These are phyloP conservation scores for Singerocomus inundabilis DNA, from an alignment of 1,284 basidiomycete species.

Conservation along the genomic window DNA sequence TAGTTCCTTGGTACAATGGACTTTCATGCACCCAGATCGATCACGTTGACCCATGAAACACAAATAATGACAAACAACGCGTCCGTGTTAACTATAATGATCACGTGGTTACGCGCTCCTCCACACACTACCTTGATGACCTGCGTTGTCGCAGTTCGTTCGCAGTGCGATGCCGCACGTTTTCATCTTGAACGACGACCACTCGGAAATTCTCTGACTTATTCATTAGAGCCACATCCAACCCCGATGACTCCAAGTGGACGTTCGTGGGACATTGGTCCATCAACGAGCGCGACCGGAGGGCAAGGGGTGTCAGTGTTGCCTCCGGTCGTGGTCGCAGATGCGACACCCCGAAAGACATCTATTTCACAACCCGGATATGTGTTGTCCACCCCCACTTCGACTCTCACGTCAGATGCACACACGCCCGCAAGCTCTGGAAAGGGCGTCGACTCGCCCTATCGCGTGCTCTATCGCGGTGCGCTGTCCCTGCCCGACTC, in stretches of 20 bases:
- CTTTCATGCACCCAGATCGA: background rate
- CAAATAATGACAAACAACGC: constrained; percentile 24
- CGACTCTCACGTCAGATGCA: background rate
- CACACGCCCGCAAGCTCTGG: constrained; percentile 1
- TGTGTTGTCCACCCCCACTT: constrained; percentile 7
- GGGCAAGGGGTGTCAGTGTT: background rate
- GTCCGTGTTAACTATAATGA: background rate
- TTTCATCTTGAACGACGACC: background rate
- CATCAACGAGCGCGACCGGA: background rate
- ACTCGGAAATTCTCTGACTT: background rate
- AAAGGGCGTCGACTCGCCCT: constrained; percentile 11
- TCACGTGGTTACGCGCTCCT: constrained; percentile 15
- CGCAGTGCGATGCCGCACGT: background rate
- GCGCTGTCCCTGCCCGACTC: constrained; percentile 74
- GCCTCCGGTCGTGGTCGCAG: constrained; percentile 16
- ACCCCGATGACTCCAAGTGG: background rate
- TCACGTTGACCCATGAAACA: no score
- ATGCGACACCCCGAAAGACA: constrained; percentile 23
- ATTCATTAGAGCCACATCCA: background rate
- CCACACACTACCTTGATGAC: background rate
- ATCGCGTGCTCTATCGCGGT: constrained; percentile 70
- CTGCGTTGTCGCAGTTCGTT: constrained; percentile 3
- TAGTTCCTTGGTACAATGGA: background rate
- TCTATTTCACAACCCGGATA: background rate
- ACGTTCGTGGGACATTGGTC: background rate